Evolutionary conservation across 164 flowering plant genomes (phyloP).

Genomic region (Amborella trichopoda): DNA sequence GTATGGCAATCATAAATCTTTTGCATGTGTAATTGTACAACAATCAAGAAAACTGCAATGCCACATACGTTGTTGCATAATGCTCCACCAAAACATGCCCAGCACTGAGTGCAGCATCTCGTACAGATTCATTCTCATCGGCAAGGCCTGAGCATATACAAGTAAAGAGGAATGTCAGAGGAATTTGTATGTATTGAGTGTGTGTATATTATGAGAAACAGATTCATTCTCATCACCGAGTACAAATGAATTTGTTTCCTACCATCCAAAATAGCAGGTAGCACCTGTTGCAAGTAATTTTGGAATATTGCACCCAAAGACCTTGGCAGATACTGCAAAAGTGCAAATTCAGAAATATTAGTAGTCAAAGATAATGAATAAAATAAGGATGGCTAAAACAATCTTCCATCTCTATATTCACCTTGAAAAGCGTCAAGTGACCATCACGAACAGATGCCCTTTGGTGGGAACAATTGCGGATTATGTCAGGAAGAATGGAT

Average conservation of each 20-base stretch:
- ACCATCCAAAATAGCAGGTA: slow-evolving; percentile 98
- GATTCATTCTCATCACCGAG: no score
- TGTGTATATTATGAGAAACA: no score
- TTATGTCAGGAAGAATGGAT: slow-evolving; percentile 74
- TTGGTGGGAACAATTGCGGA: slow-evolving; percentile 82
- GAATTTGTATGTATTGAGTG: neutral
- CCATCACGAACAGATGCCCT: slow-evolving; percentile 96
- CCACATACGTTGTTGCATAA: slow-evolving; percentile 89
- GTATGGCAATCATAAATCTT: neutral
- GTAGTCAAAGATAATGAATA: no score
- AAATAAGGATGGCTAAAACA: neutral
- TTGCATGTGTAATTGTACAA: neutral
- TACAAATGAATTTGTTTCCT: no score
- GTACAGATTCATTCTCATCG: slow-evolving; percentile 99
- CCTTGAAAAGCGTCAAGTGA: slow-evolving; percentile 89
- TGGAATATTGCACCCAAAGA: slow-evolving; percentile 89
- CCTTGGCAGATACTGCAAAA: slow-evolving; percentile 75
- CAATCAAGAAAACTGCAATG: neutral
- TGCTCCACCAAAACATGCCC: slow-evolving; percentile 98
- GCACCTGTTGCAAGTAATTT: slow-evolving; percentile 83
- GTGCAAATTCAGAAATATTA: no score
- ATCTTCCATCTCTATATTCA: slow-evolving; percentile 8
- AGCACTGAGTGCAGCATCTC: slow-evolving; percentile 97
- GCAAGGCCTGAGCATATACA: slow-evolving; percentile 96
- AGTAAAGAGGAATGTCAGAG: neutral